Base-by-base conservation (phyloP, 2,329 filamentous ascomycete genomes). In the Alternaria sp. region DNA sequence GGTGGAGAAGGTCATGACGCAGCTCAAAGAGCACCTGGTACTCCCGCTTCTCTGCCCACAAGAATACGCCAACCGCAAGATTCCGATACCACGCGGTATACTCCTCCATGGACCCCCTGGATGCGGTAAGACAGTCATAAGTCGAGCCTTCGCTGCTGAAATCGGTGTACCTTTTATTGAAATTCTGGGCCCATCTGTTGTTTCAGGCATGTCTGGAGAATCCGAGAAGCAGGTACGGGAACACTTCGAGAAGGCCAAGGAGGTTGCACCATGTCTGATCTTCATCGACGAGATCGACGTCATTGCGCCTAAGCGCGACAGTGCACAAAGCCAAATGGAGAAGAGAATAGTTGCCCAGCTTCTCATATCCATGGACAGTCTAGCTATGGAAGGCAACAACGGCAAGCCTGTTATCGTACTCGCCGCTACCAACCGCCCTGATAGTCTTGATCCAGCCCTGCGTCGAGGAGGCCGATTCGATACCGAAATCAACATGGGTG, bases 211-310 rank as follows among this genome's bases (percentile, higher is more conserved):
- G 89, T 96, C 92, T 32, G 93, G 93, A 71, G 93, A 96, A 76
- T 95, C 92, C 0, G 93, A 97, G 79, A 94, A 94, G 82, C 93
- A 93, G 63, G 88, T 97, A 26, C 85, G 93, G 36, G 92, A 95
- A 68, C 86, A 93, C 51, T 96, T 96, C 65, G 94, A 98, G 12
- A 92, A 96, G 74, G 96, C 96, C 0, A 93, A 92, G 77, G 87
- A 88, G 59, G 86, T 94, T 40, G 94, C 95, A 0, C 96, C 96
- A 0, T 97, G 93, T 73, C 85, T 99, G 6, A 86, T 99, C 5
- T 96, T 97, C 74, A 91, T 98, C 61, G 93, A 97, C 70, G 91
- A 97, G 70, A 92, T 98, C 56, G 94, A 99, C 79, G 90, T 91
- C 5, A 96, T 98, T 72, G 92, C 93, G 53, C 92, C 92, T 0